Evolutionary conservation across 345 rosid species (phyloP).

Genomic region (Camelina neglecta): DNA sequence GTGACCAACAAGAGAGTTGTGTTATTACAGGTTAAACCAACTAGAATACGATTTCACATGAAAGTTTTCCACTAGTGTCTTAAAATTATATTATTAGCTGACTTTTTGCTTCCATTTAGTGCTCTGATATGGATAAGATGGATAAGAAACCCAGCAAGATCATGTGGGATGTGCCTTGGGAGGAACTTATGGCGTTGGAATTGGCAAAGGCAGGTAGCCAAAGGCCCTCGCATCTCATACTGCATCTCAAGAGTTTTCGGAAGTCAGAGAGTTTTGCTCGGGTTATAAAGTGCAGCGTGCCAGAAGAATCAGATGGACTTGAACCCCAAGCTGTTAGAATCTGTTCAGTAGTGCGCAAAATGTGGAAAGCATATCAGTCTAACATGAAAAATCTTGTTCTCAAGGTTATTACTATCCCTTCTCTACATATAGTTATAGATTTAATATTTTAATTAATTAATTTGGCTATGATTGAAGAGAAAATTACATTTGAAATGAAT

Average conservation of each 20-base stretch:
- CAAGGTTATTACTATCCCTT: constrained; percentile 58
- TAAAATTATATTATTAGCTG: constrained; percentile 29
- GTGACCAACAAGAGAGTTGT: constrained; percentile 84
- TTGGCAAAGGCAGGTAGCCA: constrained; percentile 84
- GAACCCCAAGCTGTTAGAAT: constrained; percentile 86
- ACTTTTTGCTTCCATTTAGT: constrained; percentile 52
- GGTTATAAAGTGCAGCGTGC: constrained; percentile 79
- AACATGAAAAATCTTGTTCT: constrained; percentile 59
- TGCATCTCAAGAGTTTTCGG: constrained; percentile 81
- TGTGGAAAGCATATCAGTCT: constrained; percentile 86
- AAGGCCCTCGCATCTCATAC: constrained; percentile 84
- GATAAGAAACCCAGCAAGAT: constrained; percentile 92
- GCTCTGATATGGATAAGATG: constrained; percentile 74
- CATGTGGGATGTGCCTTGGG: constrained; percentile 98
- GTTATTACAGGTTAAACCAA: constrained; percentile 75
- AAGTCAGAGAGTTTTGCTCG: constrained; percentile 89
- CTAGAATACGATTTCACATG: constrained; percentile 17
- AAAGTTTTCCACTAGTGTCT: constrained; percentile 4
- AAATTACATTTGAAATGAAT: neutral
- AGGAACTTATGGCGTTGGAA: constrained; percentile 91
- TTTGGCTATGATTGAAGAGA: constrained; percentile 25
- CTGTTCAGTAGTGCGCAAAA: constrained; percentile 75
- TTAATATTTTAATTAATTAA: neutral
- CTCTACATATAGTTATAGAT: constrained; percentile 1
- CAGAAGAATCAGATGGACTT: constrained; percentile 56